phyloP scores from a whole-genome alignment of 73 alveolate genomes.

The Vitrella brassicaformis region DNA sequence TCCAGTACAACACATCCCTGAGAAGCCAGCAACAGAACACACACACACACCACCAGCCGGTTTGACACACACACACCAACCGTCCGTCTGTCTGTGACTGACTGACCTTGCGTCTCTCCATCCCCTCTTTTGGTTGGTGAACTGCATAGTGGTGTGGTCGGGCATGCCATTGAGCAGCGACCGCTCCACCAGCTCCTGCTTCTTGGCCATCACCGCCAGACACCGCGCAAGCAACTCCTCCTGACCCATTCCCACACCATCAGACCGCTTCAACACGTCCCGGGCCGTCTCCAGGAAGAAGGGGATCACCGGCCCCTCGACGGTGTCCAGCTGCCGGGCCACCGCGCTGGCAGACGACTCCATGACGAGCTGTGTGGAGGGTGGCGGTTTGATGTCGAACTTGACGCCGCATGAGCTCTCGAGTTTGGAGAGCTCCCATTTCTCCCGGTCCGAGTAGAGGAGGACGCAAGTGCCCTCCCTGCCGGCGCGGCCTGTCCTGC shows the following conservation, averaged over 20 bases:
- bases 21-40: too few relatives aligned
- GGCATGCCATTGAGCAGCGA: neutral
- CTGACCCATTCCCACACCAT: neutral
- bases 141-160: neutral
- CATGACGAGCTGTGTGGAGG: neutral
- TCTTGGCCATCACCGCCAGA: neutral
- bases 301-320: neutral
- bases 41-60: too few relatives aligned
- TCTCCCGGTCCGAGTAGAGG: constrained; percentile 70
- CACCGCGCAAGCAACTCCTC: neutral
- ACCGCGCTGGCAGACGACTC: neutral
- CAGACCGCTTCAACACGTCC: neutral
- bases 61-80: too few relatives aligned
- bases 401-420: neutral
- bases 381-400: neutral
- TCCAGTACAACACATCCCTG: too few relatives aligned
- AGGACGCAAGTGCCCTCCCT: constrained; percentile 75
- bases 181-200: neutral
- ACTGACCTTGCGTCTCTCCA: too few relatives aligned
- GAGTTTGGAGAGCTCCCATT: constrained; percentile 1
- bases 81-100: too few relatives aligned
- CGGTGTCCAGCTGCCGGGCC: neutral
- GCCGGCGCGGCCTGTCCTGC: constrained; percentile 90
- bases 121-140: too few relatives aligned
- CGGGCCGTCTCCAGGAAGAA: neutral